Evolutionary conservation across 345 rosid species (phyloP).

Genomic region (Linum trigynum): DNA sequence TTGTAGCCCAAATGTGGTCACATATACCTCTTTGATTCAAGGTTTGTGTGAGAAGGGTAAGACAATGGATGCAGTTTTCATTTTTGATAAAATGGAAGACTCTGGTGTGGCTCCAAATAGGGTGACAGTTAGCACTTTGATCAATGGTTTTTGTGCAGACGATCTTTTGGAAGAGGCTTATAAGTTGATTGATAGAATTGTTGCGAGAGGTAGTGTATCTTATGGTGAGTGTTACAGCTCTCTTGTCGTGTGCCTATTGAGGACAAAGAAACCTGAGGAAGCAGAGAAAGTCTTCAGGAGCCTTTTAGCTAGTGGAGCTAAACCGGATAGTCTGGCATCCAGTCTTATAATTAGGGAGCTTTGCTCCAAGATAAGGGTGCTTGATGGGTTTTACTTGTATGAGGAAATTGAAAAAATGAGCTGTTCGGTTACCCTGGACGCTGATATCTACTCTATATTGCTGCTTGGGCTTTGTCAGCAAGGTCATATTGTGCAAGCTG

Average conservation of each 20-base stretch:
- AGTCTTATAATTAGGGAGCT: slow-evolving; percentile 55
- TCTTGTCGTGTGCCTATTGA: slow-evolving; percentile 45
- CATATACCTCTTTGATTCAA: slow-evolving; percentile 61
- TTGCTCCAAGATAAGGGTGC: slow-evolving; percentile 37
- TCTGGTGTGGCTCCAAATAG: slow-evolving; percentile 54
- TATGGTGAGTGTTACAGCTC: slow-evolving; percentile 56
- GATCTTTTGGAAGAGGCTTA: slow-evolving; percentile 41
- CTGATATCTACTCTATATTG: slow-evolving; percentile 50
- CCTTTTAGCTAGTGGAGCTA: slow-evolving; percentile 39
- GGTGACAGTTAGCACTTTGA: slow-evolving; percentile 55
- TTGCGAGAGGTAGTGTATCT: slow-evolving; percentile 41
- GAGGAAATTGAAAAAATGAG: slow-evolving; percentile 45
- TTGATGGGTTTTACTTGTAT: slow-evolving; percentile 44
- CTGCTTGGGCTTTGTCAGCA: slow-evolving; percentile 42
- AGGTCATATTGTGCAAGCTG: slow-evolving; percentile 44
- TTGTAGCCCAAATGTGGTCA: slow-evolving; percentile 52
- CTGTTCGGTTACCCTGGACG: slow-evolving; percentile 40
- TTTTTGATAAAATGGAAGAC: slow-evolving; percentile 65
- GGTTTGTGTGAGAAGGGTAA: slow-evolving; percentile 47
- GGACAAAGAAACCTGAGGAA: slow-evolving; percentile 37
- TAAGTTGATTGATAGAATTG: slow-evolving; percentile 50
- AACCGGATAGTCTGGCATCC: slow-evolving; percentile 63
- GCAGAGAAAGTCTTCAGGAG: slow-evolving; percentile 48
- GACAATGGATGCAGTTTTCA: slow-evolving; percentile 39
- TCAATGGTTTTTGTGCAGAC: slow-evolving; percentile 46